phyloP scores from a whole-genome alignment of 1,139 yeast species.

The Sugiyamaella grinbergsii region DNA sequence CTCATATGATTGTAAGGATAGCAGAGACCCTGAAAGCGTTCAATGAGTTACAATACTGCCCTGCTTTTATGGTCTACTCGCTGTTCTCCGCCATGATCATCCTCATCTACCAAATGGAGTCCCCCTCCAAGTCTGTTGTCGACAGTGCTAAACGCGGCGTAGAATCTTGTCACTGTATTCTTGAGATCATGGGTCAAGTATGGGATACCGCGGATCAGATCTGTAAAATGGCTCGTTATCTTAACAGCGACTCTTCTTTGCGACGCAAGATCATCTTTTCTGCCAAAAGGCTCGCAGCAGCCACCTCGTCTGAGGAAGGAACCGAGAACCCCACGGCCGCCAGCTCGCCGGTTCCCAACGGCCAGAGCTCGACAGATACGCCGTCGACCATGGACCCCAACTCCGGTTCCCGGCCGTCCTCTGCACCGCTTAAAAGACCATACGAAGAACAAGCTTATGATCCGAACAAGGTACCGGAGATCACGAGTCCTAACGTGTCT shows the following conservation, averaged over 20 bases:
- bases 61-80: constrained; percentile 56
- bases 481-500: constrained; percentile 14
- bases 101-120: constrained; percentile 73
- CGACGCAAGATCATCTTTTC: constrained; percentile 38
- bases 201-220: constrained; percentile 48
- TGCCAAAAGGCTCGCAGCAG: constrained; percentile 28
- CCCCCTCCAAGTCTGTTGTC: constrained; percentile 57
- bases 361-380: not conserved
- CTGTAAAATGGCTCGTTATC: constrained; percentile 38
- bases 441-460: constrained; percentile 14
- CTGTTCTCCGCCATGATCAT: constrained; percentile 71
- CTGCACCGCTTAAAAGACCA: constrained; percentile 13
- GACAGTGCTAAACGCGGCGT: constrained; percentile 63
- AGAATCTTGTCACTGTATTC: constrained; percentile 53
- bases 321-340: constrained; percentile 11
- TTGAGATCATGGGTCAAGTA: constrained; percentile 54
- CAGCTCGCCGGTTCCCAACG: constrained; percentile 5
- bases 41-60: constrained; percentile 56
- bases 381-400: not conserved
- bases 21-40: constrained; percentile 59
- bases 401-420: not conserved
- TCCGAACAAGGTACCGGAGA: constrained; percentile 10
- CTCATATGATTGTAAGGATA: constrained; percentile 74
- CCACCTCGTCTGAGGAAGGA: constrained; percentile 14
- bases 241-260: constrained; percentile 36